Evolutionary conservation across 257 asterid genomes (phyloP).

Genomic region (Thymus quinquecostatus): DNA sequence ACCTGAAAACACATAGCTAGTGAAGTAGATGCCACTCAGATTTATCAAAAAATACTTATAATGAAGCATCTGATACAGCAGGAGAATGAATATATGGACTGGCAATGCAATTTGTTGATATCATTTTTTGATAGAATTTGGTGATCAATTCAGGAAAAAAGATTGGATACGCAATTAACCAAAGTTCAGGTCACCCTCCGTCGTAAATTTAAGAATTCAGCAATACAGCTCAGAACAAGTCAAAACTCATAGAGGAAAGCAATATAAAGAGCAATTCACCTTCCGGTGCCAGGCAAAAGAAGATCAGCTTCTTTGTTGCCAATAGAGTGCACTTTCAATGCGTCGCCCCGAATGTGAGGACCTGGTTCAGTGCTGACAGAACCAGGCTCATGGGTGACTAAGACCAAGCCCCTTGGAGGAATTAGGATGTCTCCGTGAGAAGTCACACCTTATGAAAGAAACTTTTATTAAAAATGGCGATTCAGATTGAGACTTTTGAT

Average conservation of each 20-base stretch:
- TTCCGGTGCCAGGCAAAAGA: conserved; percentile 55
- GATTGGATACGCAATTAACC: background rate
- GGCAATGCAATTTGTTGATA: background rate
- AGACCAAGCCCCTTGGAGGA: conserved; percentile 50
- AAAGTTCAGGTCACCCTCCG: background rate
- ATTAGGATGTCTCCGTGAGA: conserved; percentile 44
- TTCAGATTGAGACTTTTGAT: conserved; percentile 4
- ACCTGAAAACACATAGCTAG: conserved; percentile 46
- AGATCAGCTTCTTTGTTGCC: conserved; percentile 50
- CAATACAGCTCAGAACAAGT: background rate
- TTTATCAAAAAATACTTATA: background rate
- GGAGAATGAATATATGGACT: background rate
- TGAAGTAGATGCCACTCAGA: background rate
- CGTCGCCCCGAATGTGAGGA: conserved; percentile 46
- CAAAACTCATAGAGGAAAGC: background rate
- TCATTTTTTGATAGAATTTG: background rate
- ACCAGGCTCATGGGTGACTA: conserved; percentile 53
- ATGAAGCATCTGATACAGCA: background rate
- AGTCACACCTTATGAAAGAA: conserved; percentile 37
- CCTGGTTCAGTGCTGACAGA: conserved; percentile 46
- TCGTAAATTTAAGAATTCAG: background rate
- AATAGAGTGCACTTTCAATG: conserved; percentile 51
- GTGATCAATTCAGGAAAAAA: background rate
- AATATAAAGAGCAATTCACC: conserved; percentile 31
- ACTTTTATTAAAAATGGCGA: background rate